Evolutionary conservation across 129 eudicot species (phyloP).

Genomic region (Chrysanthemum lavandulifolium): DNA sequence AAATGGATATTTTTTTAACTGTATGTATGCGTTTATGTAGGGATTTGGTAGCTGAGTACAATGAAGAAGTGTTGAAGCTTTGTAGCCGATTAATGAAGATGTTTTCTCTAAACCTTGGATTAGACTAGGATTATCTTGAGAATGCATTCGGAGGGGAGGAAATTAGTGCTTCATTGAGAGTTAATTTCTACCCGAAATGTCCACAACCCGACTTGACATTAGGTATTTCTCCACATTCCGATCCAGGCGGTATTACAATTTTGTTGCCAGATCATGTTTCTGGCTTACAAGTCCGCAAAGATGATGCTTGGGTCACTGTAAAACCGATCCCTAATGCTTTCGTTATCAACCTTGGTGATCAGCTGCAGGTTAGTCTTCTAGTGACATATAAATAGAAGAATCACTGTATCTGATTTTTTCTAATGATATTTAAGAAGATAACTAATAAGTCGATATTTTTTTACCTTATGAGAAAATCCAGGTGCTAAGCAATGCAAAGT

Average conservation of each 20-base stretch:
- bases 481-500: conserved; percentile 63
- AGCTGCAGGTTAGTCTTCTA: conserved; percentile 48
- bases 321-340: conserved; percentile 60
- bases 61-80: conserved; percentile 41
- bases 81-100: conserved; percentile 46
- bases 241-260: conserved; percentile 67
- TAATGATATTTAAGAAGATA: too few relatives aligned
- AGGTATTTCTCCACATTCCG: conserved; percentile 73
- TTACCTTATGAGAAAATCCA: not conserved
- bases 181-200: conserved; percentile 74
- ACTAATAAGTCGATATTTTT: too few relatives aligned
- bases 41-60: conserved; percentile 42
- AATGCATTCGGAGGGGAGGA: conserved; percentile 58
- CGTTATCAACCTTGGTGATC: conserved; percentile 72
- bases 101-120: conserved; percentile 54
- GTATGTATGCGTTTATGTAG: conserved; percentile 22
- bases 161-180: conserved; percentile 45
- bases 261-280: conserved; percentile 52
- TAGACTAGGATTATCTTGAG: conserved; percentile 44
- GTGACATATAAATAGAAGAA: too few relatives aligned
- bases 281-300: conserved; percentile 72
- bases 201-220: conserved; percentile 76
- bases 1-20: not conserved
- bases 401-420: too few relatives aligned
- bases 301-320: conserved; percentile 56